phyloP scores from a whole-genome alignment of 2,329 filamentous ascomycete species.

The Nemania sp. region DNA sequence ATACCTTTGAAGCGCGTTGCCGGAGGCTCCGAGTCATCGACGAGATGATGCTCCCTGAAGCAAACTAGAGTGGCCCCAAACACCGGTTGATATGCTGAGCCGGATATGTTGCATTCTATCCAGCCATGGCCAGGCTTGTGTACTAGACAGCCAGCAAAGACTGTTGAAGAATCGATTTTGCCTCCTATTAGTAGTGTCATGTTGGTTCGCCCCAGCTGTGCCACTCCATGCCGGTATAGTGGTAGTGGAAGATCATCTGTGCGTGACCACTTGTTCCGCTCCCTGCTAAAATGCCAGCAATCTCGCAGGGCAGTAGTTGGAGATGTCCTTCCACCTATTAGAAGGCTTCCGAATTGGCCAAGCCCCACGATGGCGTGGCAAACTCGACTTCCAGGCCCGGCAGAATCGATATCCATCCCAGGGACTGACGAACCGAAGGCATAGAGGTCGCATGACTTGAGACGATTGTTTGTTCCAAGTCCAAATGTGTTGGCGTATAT shows the following conservation, averaged over 20 bases:
- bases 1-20: conserved; percentile 57
- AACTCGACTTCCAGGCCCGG: conserved; percentile 57
- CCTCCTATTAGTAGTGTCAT: conserved; percentile 65
- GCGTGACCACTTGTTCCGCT: conserved; percentile 60
- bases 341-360: conserved; percentile 58
- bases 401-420: conserved; percentile 23
- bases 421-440: conserved; percentile 35
- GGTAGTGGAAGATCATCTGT: conserved; percentile 68
- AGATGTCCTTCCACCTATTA: conserved; percentile 79
- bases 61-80: conserved; percentile 51
- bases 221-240: conserved; percentile 74
- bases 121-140: conserved; percentile 54
- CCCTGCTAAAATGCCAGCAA: conserved; percentile 72
- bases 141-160: conserved; percentile 58
- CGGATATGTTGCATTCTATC: conserved; percentile 46
- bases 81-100: conserved; percentile 40
- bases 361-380: conserved; percentile 77
- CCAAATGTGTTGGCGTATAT: conserved; percentile 52
- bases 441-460: conserved; percentile 57
- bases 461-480: conserved; percentile 48
- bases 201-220: conserved; percentile 52
- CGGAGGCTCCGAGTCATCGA: conserved; percentile 17
- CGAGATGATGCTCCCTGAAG: conserved; percentile 32
- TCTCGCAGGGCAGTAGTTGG: conserved; percentile 70
- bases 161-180: conserved; percentile 52